Conservation (phyloP, 129 eudicot genomes). For the Escallonia rubra region DNA sequence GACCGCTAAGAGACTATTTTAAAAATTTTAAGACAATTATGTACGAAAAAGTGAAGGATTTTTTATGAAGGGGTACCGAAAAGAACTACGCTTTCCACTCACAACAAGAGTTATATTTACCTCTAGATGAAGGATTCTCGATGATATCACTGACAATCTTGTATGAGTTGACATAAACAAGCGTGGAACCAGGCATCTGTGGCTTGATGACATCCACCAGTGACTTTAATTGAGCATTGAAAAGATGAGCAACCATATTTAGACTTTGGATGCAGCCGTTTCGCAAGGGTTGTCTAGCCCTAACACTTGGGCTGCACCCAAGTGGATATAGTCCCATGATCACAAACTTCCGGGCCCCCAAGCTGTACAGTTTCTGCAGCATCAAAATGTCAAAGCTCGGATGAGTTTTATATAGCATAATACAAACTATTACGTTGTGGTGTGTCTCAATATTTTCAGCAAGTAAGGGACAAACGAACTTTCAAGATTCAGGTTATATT, state of each 20-base stretch:
- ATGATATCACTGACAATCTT: slow-evolving; percentile 41
- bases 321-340: slow-evolving; percentile 41
- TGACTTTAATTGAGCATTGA: slow-evolving; percentile 27
- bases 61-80: no score
- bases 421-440: no score
- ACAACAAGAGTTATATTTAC: slow-evolving; percentile 5
- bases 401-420: no score
- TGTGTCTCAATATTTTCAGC: no score
- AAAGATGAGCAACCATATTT: slow-evolving; percentile 31
- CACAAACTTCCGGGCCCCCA: slow-evolving; percentile 55
- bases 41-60: no score
- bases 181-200: slow-evolving; percentile 36
- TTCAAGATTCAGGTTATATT: no score
- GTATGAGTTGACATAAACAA: slow-evolving; percentile 39
- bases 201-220: slow-evolving; percentile 30
- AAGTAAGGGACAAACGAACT: no score
- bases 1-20: no score
- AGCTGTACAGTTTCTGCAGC: slow-evolving; percentile 39
- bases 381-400: background rate
- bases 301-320: slow-evolving; percentile 47
- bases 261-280: slow-evolving; percentile 18
- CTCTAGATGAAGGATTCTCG: slow-evolving; percentile 22
- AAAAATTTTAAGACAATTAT: no score
- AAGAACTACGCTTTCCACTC: no score
- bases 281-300: background rate